phyloP scores from a whole-genome alignment of 192 early-diverging fungal species.

The Globomyces pollinis-pini region DNA sequence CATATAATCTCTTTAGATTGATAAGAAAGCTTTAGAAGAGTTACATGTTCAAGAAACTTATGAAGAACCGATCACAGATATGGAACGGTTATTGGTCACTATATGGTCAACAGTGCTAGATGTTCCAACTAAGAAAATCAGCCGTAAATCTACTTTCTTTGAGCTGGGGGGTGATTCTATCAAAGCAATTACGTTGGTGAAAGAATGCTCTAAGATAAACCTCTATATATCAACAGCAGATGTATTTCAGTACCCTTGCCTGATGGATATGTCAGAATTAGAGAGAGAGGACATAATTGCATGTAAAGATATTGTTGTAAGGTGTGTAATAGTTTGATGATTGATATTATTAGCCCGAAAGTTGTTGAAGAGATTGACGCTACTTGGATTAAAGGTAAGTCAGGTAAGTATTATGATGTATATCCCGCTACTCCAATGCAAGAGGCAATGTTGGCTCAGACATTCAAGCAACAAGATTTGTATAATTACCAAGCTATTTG shows the following conservation, averaged over 20 bases:
- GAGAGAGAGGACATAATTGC: neutral
- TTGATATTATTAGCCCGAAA: no score
- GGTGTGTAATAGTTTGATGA: neutral
- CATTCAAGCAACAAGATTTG: neutral
- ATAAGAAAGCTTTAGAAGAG: neutral
- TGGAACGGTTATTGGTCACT: neutral
- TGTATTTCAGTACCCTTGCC: neutral
- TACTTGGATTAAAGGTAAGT: neutral
- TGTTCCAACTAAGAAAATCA: neutral
- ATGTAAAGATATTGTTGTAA: neutral
- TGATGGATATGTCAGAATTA: neutral
- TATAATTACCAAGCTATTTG: neutral
- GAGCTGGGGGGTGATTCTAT: conserved; percentile 33
- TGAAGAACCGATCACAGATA: neutral
- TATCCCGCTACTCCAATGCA: conserved; percentile 11
- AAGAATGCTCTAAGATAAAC: neutral
- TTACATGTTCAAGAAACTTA: neutral
- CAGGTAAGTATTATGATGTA: neutral
- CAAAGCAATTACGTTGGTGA: conserved; percentile 3
- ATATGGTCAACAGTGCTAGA: neutral
- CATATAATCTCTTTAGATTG: neutral
- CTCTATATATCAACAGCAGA: neutral
- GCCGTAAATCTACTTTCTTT: conserved; percentile 23
- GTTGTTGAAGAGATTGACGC: no score
- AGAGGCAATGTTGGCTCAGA: neutral